phyloP scores from a whole-genome alignment of 1,284 basidiomycete species.

The Laetiporus sulphureus region DNA sequence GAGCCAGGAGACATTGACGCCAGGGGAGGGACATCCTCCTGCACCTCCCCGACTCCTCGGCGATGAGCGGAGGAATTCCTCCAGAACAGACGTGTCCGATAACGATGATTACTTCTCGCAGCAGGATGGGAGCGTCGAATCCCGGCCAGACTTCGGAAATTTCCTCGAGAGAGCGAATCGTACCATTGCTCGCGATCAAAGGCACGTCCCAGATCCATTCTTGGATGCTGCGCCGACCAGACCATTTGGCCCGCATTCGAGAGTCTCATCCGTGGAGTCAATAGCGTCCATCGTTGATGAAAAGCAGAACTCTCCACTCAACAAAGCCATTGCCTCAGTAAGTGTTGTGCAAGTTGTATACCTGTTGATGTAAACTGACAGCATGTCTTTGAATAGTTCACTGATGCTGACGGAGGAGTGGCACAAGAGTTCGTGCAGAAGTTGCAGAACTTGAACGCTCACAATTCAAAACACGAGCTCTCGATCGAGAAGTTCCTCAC shows the following conservation, averaged over 20 bases:
- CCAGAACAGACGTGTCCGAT: slow-evolving; percentile 43
- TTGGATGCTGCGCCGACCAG: slow-evolving; percentile 59
- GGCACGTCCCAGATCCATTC: slow-evolving; percentile 78
- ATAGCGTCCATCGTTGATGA: slow-evolving; percentile 87
- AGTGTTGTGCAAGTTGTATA: slow-evolving; percentile 18
- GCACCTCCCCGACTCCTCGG: slow-evolving; percentile 28
- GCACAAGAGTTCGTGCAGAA: slow-evolving; percentile 85
- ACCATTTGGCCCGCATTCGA: slow-evolving; percentile 78
- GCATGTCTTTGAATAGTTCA: slow-evolving; percentile 56
- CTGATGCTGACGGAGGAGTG: slow-evolving; percentile 87
- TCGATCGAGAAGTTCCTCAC: slow-evolving; percentile 87
- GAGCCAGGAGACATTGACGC: slow-evolving; percentile 50
- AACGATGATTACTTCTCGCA: slow-evolving; percentile 53
- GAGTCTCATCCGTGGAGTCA: slow-evolving; percentile 78
- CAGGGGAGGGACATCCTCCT: slow-evolving; percentile 29
- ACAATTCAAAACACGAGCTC: slow-evolving; percentile 86
- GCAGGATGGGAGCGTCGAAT: slow-evolving; percentile 27
- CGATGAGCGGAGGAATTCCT: slow-evolving; percentile 37
- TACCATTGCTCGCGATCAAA: slow-evolving; percentile 73
- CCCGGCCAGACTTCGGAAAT: slow-evolving; percentile 53
- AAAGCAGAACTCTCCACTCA: slow-evolving; percentile 81
- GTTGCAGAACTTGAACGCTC: slow-evolving; percentile 68
- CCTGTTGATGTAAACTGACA: background rate
- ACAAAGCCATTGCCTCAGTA: slow-evolving; percentile 87
- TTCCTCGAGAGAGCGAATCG: slow-evolving; percentile 83